These are phyloP conservation scores for Aspergillus caelatus DNA, from an alignment of 2,329 filamentous ascomycete species.

Conservation along the genomic window DNA sequence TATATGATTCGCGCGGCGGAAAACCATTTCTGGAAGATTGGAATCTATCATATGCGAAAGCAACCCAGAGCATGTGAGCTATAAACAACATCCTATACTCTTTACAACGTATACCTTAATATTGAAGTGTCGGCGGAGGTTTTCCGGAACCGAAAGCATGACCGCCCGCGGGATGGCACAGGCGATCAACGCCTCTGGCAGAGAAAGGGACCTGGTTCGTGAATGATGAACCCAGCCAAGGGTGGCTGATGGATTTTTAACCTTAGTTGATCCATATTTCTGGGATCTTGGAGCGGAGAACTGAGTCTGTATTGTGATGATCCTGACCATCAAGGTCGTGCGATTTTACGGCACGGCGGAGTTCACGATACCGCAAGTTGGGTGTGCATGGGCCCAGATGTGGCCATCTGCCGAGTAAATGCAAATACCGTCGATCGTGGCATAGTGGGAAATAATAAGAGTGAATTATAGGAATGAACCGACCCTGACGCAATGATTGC, in stretches of 20 bases:
- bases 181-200: neutral
- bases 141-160: neutral
- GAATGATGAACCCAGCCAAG: neutral
- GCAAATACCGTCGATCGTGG: constrained; percentile 3
- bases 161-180: neutral
- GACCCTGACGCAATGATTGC: neutral
- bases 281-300: neutral
- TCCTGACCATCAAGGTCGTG: neutral
- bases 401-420: constrained; percentile 4
- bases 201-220: neutral
- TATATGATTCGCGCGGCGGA: neutral
- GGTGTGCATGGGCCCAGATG: neutral
- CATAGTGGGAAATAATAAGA: neutral
- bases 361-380: neutral
- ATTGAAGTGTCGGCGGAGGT: neutral
- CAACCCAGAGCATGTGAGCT: neutral
- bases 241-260: neutral
- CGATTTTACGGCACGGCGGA: neutral
- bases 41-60: neutral
- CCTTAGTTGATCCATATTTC: neutral
- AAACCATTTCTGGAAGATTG: neutral
- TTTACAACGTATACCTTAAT: neutral
- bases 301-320: neutral
- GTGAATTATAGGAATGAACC: neutral
- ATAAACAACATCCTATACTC: neutral